Conservation (phyloP, 192 early-diverging fungal species). For the Coemansia sp. region DNA sequence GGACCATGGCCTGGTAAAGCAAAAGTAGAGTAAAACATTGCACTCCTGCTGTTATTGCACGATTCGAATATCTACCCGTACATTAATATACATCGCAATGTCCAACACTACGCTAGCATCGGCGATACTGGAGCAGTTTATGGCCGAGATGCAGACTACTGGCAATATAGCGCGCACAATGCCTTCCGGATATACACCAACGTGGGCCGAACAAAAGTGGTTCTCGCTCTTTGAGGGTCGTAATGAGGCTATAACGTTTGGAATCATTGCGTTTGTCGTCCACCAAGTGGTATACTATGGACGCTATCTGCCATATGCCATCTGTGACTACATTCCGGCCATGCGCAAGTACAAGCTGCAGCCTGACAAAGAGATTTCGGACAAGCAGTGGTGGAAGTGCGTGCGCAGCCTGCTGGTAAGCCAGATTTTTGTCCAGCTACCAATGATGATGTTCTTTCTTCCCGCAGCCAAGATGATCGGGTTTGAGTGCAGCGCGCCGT, state of each 20-base stretch:
- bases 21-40: neutral
- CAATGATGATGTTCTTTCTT: constrained; percentile 67
- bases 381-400: constrained; percentile 61
- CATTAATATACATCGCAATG: neutral
- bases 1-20: neutral
- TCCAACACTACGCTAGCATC: constrained; percentile 10
- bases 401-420: constrained; percentile 59
- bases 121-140: constrained; percentile 25
- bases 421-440: constrained; percentile 68
- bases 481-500: constrained; percentile 65
- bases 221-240: constrained; percentile 63
- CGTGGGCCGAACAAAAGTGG: constrained; percentile 63
- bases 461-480: constrained; percentile 62
- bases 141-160: constrained; percentile 24
- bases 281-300: constrained; percentile 92
- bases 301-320: constrained; percentile 77
- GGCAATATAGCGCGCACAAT: constrained; percentile 14
- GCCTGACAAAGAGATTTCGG: constrained; percentile 57
- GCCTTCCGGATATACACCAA: constrained; percentile 25
- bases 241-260: constrained; percentile 66
- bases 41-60: neutral
- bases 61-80: neutral
- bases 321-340: constrained; percentile 82
- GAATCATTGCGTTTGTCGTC: constrained; percentile 73
- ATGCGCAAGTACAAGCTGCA: constrained; percentile 73